Percentiles rank a stretch among this genome's conserved stretches.
These are phyloP conservation scores for Chlorella sorokiniana DNA, from an alignment of 139 green algal genomes.

Conservation along the genomic window DNA sequence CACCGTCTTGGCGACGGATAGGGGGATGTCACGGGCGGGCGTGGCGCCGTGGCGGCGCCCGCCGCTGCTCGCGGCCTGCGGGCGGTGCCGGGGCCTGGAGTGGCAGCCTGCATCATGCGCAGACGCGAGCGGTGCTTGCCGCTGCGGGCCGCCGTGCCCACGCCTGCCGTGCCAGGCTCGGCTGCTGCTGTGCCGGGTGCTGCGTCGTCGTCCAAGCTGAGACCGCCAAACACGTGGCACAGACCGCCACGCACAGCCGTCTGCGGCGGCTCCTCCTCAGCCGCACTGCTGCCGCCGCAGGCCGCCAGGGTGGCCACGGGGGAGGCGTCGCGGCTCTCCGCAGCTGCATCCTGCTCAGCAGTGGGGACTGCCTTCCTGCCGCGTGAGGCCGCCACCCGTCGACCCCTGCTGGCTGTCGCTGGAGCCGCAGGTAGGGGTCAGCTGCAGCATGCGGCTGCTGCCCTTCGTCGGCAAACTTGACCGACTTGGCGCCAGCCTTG, in stretches of 20 bases:
- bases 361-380: not conserved
- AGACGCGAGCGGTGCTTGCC: conserved; percentile 33
- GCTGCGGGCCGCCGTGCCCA: not conserved
- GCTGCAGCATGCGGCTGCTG: not conserved
- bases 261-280: not conserved
- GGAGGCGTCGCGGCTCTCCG: not conserved
- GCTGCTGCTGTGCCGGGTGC: conserved; percentile 2
- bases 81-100: conserved; percentile 12
- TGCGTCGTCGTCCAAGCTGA: conserved; percentile 8
- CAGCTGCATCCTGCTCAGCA: conserved; percentile 8
- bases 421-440: not conserved
- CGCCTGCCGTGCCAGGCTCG: not conserved
- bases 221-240: conserved; percentile 25
- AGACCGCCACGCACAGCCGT: not conserved
- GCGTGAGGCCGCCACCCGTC: not conserved
- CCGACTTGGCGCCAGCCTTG: conserved; percentile 8
- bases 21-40: not conserved
- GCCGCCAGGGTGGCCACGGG: conserved; percentile 12
- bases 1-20: conserved; percentile 10
- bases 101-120: conserved; percentile 42
- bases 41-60: conserved; percentile 5
- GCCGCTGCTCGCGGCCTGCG: conserved; percentile 8
- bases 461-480: conserved; percentile 29
- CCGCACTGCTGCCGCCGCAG: not conserved
- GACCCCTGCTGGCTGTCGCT: not conserved